Percentiles rank a stretch among this genome's conserved stretches.
These are phyloP conservation scores for Candida anutae DNA, from an alignment of 1,139 yeast species.

Conservation along the genomic window DNA sequence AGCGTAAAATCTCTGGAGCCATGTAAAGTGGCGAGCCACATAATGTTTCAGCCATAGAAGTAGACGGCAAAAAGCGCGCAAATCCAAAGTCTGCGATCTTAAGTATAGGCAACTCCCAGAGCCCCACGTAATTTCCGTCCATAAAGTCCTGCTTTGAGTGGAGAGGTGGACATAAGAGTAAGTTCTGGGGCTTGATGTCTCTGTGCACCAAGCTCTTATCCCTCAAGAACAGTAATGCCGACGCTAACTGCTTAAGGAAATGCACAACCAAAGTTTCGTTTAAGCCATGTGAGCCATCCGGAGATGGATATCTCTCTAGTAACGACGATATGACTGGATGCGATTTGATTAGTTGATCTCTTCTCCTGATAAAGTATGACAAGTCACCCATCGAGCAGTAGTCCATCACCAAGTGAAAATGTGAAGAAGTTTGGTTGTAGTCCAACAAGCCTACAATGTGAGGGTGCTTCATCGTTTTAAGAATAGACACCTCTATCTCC, in stretches of 20 bases:
- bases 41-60: slow-evolving; percentile 91
- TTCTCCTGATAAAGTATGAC: slow-evolving; percentile 73
- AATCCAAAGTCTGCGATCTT: slow-evolving; percentile 97
- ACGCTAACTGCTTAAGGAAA: slow-evolving; percentile 77
- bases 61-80: slow-evolving; percentile 86
- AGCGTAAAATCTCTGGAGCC: slow-evolving; percentile 95
- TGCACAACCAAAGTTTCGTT: slow-evolving; percentile 74
- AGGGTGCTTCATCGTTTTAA: slow-evolving; percentile 83
- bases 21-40: slow-evolving; percentile 96
- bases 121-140: slow-evolving; percentile 56
- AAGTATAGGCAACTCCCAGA: slow-evolving; percentile 82
- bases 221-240: slow-evolving; percentile 77
- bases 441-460: slow-evolving; percentile 85
- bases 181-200: slow-evolving; percentile 90
- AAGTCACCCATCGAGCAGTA: slow-evolving; percentile 93
- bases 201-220: slow-evolving; percentile 82
- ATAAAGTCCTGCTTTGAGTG: slow-evolving; percentile 56
- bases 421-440: slow-evolving; percentile 67
- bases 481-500: slow-evolving; percentile 82
- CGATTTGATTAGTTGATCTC: slow-evolving; percentile 61
- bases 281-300: slow-evolving; percentile 68
- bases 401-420: slow-evolving; percentile 93
- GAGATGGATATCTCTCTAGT: slow-evolving; percentile 77
- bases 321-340: slow-evolving; percentile 77
- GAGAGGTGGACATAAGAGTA: slow-evolving; percentile 68